These are phyloP conservation scores for Hericium rajendrae DNA, from an alignment of 768 basidiomycete genomes.

Conservation along the genomic window DNA sequence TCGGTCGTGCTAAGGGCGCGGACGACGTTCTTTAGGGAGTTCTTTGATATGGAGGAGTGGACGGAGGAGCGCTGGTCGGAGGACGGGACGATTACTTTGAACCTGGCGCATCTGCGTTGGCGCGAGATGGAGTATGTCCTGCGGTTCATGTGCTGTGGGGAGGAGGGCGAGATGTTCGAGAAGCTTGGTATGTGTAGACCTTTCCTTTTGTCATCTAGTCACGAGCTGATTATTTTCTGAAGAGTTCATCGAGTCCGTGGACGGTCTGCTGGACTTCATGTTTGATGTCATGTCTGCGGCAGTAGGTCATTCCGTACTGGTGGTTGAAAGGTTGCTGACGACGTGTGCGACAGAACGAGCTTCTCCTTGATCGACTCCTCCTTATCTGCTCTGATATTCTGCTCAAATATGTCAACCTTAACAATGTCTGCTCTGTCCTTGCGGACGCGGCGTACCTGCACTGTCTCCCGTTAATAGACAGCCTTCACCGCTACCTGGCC, in stretches of 20 bases:
- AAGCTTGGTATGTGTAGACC: slow-evolving; percentile 44
- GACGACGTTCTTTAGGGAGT: slow-evolving; percentile 72
- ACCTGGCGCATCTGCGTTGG: slow-evolving; percentile 68
- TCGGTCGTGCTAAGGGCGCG: slow-evolving; percentile 74
- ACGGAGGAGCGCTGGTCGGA: slow-evolving; percentile 46
- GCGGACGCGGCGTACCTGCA: slow-evolving; percentile 75
- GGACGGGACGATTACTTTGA: slow-evolving; percentile 47
- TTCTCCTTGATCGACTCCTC: slow-evolving; percentile 79
- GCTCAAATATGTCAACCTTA: slow-evolving; percentile 51
- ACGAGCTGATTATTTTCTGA: not conserved
- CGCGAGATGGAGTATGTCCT: slow-evolving; percentile 68
- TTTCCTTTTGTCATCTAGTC: not conserved
- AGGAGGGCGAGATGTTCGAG: slow-evolving; percentile 59
- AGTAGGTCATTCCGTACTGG: slow-evolving; percentile 43
- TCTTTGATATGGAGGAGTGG: slow-evolving; percentile 84
- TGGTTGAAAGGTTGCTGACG: not conserved
- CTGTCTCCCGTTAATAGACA: slow-evolving; percentile 53
- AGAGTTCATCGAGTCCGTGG: slow-evolving; percentile 53
- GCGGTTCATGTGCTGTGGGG: slow-evolving; percentile 67
- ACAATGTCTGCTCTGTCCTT: slow-evolving; percentile 75
- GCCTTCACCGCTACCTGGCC: slow-evolving; percentile 70
- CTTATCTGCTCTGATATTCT: slow-evolving; percentile 75
- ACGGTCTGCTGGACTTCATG: slow-evolving; percentile 77
- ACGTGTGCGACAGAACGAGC: slow-evolving; percentile 52
- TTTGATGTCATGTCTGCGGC: slow-evolving; percentile 82